A percentile compares a stretch with the other conserved stretches of the same genome.
Evolutionary conservation across 1,284 basidiomycete genomes (phyloP).

Genomic region (Peniophora sp.): DNA sequence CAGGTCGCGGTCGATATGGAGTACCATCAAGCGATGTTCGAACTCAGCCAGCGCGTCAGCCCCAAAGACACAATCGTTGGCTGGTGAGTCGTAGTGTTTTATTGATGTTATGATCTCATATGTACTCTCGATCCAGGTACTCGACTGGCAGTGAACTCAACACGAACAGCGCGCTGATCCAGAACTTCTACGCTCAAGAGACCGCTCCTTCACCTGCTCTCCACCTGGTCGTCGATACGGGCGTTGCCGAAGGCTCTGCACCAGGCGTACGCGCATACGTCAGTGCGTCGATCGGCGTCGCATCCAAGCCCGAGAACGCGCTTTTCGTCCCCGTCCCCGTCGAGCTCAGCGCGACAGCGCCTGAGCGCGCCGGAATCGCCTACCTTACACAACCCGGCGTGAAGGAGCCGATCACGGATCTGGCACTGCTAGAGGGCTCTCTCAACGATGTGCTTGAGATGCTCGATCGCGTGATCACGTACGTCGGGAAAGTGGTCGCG

Average conservation of each 20-base stretch:
- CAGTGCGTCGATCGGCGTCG: constrained; percentile 78
- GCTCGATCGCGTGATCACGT: constrained; percentile 80
- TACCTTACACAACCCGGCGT: constrained; percentile 15
- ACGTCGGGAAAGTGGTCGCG: constrained; percentile 78
- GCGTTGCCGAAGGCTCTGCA: constrained; percentile 60
- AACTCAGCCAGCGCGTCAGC: constrained; percentile 79
- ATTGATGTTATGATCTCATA: constrained; percentile 1
- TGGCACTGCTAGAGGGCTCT: constrained; percentile 66
- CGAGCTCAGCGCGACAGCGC: constrained; percentile 72
- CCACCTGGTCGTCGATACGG: constrained; percentile 90
- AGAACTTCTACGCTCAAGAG: constrained; percentile 96
- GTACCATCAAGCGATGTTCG: constrained; percentile 91
- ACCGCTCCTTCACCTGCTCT: constrained; percentile 85
- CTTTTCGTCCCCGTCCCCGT: constrained; percentile 87
- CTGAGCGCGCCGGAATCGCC: constrained; percentile 81
- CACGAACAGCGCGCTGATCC: constrained; percentile 95
- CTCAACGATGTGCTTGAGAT: constrained; percentile 68
- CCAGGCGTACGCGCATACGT: constrained; percentile 86
- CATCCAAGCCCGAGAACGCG: constrained; percentile 86
- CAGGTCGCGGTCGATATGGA: constrained; percentile 95
- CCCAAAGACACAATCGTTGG: constrained; percentile 86
- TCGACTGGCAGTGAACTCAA: constrained; percentile 87
- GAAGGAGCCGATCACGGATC: constrained; percentile 30
- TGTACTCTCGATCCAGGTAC: no score
- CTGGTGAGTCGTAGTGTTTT: constrained; percentile 68